A percentile compares a stretch with the other conserved stretches of the same genome.
These are phyloP conservation scores for Colletotrichum siamense DNA, from an alignment of 2,329 filamentous ascomycete species.

Conservation along the genomic window DNA sequence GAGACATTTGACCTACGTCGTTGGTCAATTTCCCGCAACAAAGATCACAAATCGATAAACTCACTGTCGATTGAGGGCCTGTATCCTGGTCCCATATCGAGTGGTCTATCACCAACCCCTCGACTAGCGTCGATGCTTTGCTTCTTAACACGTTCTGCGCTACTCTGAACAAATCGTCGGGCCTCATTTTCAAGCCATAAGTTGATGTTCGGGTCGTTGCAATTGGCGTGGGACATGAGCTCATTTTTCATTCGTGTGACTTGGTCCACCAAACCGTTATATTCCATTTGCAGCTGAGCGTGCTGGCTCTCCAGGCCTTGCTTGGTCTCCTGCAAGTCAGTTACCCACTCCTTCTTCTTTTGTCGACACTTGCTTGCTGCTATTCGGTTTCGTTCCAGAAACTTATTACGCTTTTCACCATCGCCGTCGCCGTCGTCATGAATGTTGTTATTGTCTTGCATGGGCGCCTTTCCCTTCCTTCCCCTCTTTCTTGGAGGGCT, in stretches of 20 bases:
- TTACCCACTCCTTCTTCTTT: slow-evolving; percentile 65
- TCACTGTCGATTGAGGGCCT: slow-evolving; percentile 19
- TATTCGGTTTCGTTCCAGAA: slow-evolving; percentile 73
- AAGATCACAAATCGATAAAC: background rate
- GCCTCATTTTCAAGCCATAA: slow-evolving; percentile 60
- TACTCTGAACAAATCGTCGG: slow-evolving; percentile 47
- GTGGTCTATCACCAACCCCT: background rate
- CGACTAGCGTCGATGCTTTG: slow-evolving; percentile 7
- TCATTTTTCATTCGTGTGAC: slow-evolving; percentile 53
- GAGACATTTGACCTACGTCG: slow-evolving; percentile 5
- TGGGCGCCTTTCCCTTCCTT: slow-evolving; percentile 26
- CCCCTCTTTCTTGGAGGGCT: slow-evolving; percentile 30
- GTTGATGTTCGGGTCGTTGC: slow-evolving; percentile 58
- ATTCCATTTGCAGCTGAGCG: slow-evolving; percentile 46
- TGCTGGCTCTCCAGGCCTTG: slow-evolving; percentile 49
- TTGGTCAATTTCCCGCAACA: background rate
- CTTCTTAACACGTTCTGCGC: slow-evolving; percentile 29
- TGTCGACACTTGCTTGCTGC: slow-evolving; percentile 78
- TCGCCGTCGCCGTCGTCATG: slow-evolving; percentile 30
- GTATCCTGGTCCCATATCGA: background rate
- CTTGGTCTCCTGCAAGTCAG: slow-evolving; percentile 53
- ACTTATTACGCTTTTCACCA: slow-evolving; percentile 54
- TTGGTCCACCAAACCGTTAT: slow-evolving; percentile 47
- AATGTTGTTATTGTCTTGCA: slow-evolving; percentile 9
- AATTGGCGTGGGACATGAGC: slow-evolving; percentile 58